A percentile compares a stretch with the other conserved stretches of the same genome.
Conservation (phyloP, 1,139 yeast genomes). For the Diutina scorzettiae region DNA sequence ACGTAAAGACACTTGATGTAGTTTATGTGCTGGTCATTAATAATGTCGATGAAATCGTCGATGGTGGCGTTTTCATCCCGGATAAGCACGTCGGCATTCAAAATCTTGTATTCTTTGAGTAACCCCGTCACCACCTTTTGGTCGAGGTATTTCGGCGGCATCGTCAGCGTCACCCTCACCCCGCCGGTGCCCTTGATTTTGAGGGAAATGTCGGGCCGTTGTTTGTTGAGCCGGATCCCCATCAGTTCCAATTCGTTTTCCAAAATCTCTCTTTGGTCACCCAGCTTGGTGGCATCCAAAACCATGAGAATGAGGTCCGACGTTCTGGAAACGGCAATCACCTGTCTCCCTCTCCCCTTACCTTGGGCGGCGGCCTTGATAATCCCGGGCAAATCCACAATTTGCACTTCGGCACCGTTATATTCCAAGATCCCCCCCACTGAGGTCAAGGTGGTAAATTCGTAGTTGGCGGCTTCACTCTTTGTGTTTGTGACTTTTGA, state of each 20-base stretch:
- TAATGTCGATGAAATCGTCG: constrained; percentile 88
- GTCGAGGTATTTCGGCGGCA: constrained; percentile 69
- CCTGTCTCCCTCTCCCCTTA: constrained; percentile 98
- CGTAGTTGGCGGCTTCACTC: constrained; percentile 95
- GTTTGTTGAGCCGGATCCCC: constrained; percentile 86
- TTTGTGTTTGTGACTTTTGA: constrained; percentile 89
- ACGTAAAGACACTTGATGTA: constrained; percentile 94
- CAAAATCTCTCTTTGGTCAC: constrained; percentile 84
- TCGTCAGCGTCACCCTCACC: constrained; percentile 83
- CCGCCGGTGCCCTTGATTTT: constrained; percentile 96
- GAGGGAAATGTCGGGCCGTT: constrained; percentile 84
- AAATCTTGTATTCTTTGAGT: constrained; percentile 77
- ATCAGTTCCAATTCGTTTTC: constrained; percentile 95
- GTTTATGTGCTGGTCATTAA: constrained; percentile 80
- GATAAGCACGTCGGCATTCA: constrained; percentile 85
- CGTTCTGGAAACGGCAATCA: constrained; percentile 95
- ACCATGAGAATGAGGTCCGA: constrained; percentile 88
- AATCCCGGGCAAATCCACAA: constrained; percentile 97
- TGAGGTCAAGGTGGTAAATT: constrained; percentile 92
- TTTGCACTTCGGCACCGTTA: constrained; percentile 95
- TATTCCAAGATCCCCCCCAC: constrained; percentile 95
- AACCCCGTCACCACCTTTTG: constrained; percentile 64
- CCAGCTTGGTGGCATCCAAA: constrained; percentile 89
- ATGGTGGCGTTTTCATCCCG: constrained; percentile 81
- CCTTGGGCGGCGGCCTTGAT: constrained; percentile 99